Conservation (phyloP, 805 yeast genomes). For the Nakazawaea ambrosiae region DNA sequence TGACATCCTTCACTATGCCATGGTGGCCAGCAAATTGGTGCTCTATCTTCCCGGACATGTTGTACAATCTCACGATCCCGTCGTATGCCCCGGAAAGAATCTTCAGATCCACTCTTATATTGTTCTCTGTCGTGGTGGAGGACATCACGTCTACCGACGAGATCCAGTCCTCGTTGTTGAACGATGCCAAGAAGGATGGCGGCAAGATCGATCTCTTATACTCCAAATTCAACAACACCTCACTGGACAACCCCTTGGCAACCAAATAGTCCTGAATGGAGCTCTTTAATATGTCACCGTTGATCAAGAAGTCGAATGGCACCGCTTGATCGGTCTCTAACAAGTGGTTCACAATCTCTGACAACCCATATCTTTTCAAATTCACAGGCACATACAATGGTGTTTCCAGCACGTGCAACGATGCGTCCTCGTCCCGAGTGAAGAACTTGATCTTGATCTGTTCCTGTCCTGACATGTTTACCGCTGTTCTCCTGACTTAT, state of each 20-base stretch:
- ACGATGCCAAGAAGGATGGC: conserved; percentile 86
- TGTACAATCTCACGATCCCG: conserved; percentile 88
- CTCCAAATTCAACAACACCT: conserved; percentile 72
- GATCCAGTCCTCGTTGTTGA: conserved; percentile 93
- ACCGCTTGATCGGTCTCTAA: conserved; percentile 54
- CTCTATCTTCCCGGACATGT: conserved; percentile 70
- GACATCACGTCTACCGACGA: conserved; percentile 55
- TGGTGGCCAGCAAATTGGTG: conserved; percentile 83
- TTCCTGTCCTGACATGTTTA: not conserved
- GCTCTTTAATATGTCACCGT: conserved; percentile 73
- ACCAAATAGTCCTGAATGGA: conserved; percentile 76
- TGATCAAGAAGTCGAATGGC: conserved; percentile 89
- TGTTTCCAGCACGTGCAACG: conserved; percentile 65
- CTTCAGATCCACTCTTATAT: conserved; percentile 35
- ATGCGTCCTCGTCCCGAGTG: conserved; percentile 77
- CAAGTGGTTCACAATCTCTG: conserved; percentile 92
- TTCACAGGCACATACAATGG: conserved; percentile 86
- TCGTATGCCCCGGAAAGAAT: conserved; percentile 90
- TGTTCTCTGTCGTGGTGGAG: conserved; percentile 27
- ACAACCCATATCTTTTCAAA: conserved; percentile 83
- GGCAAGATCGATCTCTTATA: conserved; percentile 91
- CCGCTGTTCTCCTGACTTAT: not conserved
- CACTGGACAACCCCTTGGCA: conserved; percentile 72
- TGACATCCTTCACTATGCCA: conserved; percentile 77
- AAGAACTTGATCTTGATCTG: conserved; percentile 78